Percentiles rank a stretch among this genome's conserved stretches.
phyloP scores from a whole-genome alignment of 345 rosid genomes.

The Linum lewisii region DNA sequence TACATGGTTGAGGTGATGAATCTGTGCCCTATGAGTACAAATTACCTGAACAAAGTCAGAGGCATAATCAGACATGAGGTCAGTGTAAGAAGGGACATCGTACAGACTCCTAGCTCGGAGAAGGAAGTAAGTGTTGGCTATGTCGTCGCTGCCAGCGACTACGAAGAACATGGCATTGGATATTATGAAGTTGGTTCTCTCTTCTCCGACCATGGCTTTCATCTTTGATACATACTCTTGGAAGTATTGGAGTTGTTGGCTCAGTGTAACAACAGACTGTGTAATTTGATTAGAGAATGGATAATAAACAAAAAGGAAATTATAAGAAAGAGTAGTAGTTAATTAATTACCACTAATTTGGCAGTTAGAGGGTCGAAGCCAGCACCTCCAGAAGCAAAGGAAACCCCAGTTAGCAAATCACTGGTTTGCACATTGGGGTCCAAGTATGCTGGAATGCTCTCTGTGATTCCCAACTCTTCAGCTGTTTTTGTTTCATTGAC shows the following conservation, averaged over 20 bases:
- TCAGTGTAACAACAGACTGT: conserved; percentile 32
- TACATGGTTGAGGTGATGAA: background rate
- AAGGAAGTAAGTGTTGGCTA: conserved; percentile 36
- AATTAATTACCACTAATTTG: background rate
- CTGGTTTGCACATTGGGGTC: background rate
- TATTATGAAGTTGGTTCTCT: conserved; percentile 20
- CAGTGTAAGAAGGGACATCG: conserved; percentile 29
- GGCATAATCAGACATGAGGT: conserved; percentile 24
- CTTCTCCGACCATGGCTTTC: conserved; percentile 29
- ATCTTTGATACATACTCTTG: conserved; percentile 34
- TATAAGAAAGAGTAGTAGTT: no score
- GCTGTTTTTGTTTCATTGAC: background rate
- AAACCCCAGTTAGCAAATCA: background rate
- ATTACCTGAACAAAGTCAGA: conserved; percentile 29
- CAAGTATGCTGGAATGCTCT: background rate
- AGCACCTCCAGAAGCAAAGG: conserved; percentile 2
- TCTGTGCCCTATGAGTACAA: background rate
- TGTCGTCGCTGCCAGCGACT: conserved; percentile 48
- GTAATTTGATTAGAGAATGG: background rate
- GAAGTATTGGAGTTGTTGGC: conserved; percentile 30
- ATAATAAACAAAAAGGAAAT: background rate
- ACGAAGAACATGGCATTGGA: conserved; percentile 20
- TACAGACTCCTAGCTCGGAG: conserved; percentile 21
- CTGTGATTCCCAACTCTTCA: background rate
- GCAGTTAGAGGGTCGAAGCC: background rate